These are phyloP conservation scores for Cytospora schulzeri DNA, from an alignment of 2,329 filamentous ascomycete species.

Conservation along the genomic window DNA sequence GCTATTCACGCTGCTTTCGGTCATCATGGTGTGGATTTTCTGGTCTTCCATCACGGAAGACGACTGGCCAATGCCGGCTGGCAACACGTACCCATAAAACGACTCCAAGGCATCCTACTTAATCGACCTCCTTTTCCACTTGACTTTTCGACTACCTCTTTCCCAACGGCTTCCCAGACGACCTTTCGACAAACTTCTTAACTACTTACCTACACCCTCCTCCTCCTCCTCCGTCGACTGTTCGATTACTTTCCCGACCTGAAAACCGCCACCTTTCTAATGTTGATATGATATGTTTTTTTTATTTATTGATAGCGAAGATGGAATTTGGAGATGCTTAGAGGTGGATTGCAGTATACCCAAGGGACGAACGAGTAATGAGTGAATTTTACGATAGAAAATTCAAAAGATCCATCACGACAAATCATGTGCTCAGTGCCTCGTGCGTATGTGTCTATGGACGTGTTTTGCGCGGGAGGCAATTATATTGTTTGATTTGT, in stretches of 20 bases:
- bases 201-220: not conserved
- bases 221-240: not conserved
- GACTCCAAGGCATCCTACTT: not conserved
- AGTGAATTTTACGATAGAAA: not conserved
- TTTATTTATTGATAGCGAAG: slow-evolving; percentile 1
- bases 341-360: slow-evolving; percentile 1
- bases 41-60: slow-evolving; percentile 99
- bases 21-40: slow-evolving; percentile 87
- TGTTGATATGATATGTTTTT: not conserved
- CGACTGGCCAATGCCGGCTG: slow-evolving; percentile 76
- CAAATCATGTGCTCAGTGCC: not conserved
- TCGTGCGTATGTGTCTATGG: not conserved
- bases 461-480: not conserved
- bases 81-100: slow-evolving; percentile 34
- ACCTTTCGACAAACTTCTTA: not conserved
- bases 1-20: slow-evolving; percentile 83
- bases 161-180: not conserved
- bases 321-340: slow-evolving; percentile 1
- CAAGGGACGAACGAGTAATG: slow-evolving; percentile 1
- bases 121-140: not conserved
- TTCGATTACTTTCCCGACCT: not conserved
- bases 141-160: not conserved
- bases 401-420: not conserved
- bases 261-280: not conserved
- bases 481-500: not conserved